Conservation (phyloP, 805 yeast species). For the Spathaspora hagerdaliae region DNA sequence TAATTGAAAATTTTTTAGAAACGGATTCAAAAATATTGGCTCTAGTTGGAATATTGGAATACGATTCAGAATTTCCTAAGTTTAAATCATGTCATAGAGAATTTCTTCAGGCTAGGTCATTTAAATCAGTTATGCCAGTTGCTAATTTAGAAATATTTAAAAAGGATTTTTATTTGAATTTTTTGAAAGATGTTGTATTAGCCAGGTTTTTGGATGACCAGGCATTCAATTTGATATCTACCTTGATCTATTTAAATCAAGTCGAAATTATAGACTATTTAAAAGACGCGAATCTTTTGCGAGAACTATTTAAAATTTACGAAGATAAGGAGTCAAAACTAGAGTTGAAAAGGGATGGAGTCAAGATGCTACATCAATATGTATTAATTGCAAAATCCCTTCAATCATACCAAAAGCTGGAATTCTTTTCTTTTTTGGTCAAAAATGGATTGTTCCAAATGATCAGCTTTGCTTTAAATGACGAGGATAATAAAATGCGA, state of each 20-base stretch:
- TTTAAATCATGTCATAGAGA: conserved; percentile 77
- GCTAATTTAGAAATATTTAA: conserved; percentile 52
- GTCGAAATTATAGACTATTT: conserved; percentile 60
- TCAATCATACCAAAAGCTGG: conserved; percentile 57
- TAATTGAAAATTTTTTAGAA: conserved; percentile 31
- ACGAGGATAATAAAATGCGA: conserved; percentile 45
- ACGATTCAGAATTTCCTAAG: conserved; percentile 82
- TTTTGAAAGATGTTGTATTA: conserved; percentile 80
- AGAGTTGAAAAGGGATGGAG: conserved; percentile 59
- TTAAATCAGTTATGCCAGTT: conserved; percentile 67
- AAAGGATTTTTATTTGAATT: conserved; percentile 73
- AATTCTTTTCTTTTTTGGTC: conserved; percentile 61
- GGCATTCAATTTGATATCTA: conserved; percentile 60
- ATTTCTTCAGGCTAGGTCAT: conserved; percentile 53
- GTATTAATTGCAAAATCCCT: conserved; percentile 67
- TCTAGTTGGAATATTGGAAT: conserved; percentile 75
- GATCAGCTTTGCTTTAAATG: conserved; percentile 67
- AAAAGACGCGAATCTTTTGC: conserved; percentile 48
- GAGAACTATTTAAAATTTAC: conserved; percentile 57
- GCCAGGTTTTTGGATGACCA: conserved; percentile 82
- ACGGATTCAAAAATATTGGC: conserved; percentile 39
- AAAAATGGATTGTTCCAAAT: conserved; percentile 66
- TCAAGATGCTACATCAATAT: conserved; percentile 76
- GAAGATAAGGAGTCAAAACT: conserved; percentile 1
- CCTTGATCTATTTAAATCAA: conserved; percentile 67